These are phyloP conservation scores for Euptelea pleiosperma DNA, from an alignment of 164 flowering plant genomes.

Conservation along the genomic window DNA sequence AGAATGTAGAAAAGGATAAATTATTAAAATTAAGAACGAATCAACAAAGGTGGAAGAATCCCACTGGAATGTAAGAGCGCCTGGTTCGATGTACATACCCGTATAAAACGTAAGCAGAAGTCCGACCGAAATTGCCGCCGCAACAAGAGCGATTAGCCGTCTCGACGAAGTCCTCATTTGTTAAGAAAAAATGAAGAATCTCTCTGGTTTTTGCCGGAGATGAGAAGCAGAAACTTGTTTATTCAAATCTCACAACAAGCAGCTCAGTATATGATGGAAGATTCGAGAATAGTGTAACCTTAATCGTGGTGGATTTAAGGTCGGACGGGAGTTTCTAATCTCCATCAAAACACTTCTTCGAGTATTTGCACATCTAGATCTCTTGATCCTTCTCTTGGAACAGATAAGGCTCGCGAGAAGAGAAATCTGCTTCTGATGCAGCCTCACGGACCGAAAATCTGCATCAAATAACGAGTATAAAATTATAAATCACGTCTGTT, in stretches of 20 bases:
- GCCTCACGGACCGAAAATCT: background rate
- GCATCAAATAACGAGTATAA: constrained; percentile 1
- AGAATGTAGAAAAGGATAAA: background rate
- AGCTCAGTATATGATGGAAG: too few species aligned
- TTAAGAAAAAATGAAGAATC: too few species aligned
- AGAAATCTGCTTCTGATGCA: background rate
- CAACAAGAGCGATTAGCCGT: constrained; percentile 12
- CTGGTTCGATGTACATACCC: constrained; percentile 16
- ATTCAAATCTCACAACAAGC: too few species aligned
- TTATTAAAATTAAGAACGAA: background rate
- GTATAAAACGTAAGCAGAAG: constrained; percentile 5
- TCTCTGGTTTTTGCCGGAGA: too few species aligned
- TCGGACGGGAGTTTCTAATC: too few species aligned
- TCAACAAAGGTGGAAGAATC: background rate
- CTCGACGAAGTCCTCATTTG: constrained; percentile 11
- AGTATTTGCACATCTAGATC: too few species aligned
- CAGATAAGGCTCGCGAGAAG: background rate
- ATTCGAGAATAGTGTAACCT: too few species aligned
- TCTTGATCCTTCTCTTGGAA: too few species aligned
- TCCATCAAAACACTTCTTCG: too few species aligned
- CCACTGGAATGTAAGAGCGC: background rate
- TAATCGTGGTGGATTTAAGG: too few species aligned
- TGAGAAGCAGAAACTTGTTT: too few species aligned
- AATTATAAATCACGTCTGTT: too few species aligned
- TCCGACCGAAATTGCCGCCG: constrained; percentile 3